phyloP scores from a whole-genome alignment of 148 eudicot genomes.

The Rhododendron mucronatum region DNA sequence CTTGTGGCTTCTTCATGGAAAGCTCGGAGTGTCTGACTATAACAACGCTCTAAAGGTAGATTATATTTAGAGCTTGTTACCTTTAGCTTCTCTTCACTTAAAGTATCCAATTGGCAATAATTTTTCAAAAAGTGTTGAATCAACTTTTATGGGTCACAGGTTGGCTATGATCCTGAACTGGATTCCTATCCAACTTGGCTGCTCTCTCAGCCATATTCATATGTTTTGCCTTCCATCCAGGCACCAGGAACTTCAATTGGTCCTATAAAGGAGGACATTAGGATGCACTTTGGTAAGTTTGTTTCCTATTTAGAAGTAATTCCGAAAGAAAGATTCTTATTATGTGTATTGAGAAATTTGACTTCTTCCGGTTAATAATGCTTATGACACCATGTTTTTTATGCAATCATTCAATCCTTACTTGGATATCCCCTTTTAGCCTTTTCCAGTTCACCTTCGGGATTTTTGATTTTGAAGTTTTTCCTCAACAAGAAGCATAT shows the following conservation, averaged over 20 bases:
- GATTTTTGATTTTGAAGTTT: not conserved
- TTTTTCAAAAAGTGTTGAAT: not conserved
- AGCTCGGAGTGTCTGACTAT: conserved; percentile 88
- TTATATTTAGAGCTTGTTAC: not conserved
- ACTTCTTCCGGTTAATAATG: not conserved
- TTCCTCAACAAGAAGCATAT: not conserved
- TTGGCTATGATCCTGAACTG: conserved; percentile 88
- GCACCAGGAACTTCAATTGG: conserved; percentile 84
- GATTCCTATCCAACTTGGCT: conserved; percentile 90
- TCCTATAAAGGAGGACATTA: conserved; percentile 52
- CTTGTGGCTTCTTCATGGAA: conserved; percentile 94
- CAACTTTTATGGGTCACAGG: conserved; percentile 30
- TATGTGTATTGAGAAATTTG: not conserved
- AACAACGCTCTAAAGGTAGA: conserved; percentile 90
- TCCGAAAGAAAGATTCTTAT: not conserved
- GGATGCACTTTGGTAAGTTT: conserved; percentile 53
- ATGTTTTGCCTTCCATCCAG: conserved; percentile 54
- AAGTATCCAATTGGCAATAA: not conserved
- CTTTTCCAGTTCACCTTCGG: not conserved
- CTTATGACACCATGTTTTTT: not conserved
- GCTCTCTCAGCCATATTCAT: conserved; percentile 72
- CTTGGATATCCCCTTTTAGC: not conserved
- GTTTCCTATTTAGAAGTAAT: not conserved
- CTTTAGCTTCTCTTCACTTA: not conserved
- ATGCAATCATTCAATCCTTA: not conserved